Percentiles rank a stretch among this genome's conserved stretches.
Conservation (phyloP, 345 rosid genomes). For the Acer negundo region DNA sequence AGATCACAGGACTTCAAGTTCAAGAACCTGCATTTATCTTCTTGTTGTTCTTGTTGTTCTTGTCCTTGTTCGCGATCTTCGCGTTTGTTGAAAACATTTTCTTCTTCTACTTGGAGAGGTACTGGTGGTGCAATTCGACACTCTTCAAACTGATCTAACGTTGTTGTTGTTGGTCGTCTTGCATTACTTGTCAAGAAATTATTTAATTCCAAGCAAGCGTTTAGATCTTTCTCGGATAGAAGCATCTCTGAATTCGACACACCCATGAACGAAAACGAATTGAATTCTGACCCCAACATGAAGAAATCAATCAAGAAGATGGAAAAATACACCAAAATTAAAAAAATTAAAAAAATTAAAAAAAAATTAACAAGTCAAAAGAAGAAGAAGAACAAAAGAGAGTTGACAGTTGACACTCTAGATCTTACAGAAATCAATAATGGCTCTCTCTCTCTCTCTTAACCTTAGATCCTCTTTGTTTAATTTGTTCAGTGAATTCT, state of each 20-base stretch:
- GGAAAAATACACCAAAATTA: background rate
- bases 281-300: slow-evolving; percentile 30
- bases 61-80: background rate
- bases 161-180: slow-evolving; percentile 7
- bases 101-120: slow-evolving; percentile 18
- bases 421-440: background rate
- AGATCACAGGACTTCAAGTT: slow-evolving; percentile 24
- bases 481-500: slow-evolving; percentile 4
- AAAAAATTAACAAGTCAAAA: background rate
- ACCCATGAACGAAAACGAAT: slow-evolving; percentile 25
- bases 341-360: slow-evolving; percentile 1
- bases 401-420: background rate
- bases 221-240: slow-evolving; percentile 45
- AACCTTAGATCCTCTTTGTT: slow-evolving; percentile 15
- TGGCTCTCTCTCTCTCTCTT: background rate
- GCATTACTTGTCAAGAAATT: slow-evolving; percentile 31
- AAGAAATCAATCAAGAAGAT: slow-evolving; percentile 5
- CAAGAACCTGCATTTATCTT: slow-evolving; percentile 27
- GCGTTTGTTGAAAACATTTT: slow-evolving; percentile 4
- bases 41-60: slow-evolving; percentile 25
- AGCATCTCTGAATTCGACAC: slow-evolving; percentile 45
- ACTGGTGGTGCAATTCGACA: slow-evolving; percentile 24
- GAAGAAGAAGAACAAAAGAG: background rate
- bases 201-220: slow-evolving; percentile 41
- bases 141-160: slow-evolving; percentile 30